These are phyloP conservation scores for Nakazawaea wyomingensis DNA, from an alignment of 805 yeast genomes.

Conservation along the genomic window DNA sequence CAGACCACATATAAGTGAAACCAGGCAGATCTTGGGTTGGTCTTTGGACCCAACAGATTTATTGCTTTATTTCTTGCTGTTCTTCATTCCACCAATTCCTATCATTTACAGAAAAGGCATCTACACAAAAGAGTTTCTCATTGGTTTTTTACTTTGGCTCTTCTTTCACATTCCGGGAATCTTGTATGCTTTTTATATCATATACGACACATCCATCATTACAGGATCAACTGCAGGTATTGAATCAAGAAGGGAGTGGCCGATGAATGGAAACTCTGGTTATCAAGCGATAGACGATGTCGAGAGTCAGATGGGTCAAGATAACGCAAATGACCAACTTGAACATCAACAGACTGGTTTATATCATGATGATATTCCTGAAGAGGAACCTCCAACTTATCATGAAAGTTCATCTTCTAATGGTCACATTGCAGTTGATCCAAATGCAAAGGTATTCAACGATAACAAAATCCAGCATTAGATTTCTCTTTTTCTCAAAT, in stretches of 20 bases:
- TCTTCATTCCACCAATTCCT: constrained; percentile 71
- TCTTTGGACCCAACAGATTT: constrained; percentile 37
- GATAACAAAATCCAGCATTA: constrained; percentile 20
- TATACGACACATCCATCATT: constrained; percentile 24
- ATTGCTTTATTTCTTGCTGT: constrained; percentile 52
- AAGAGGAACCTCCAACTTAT: constrained; percentile 2
- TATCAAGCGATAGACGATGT: constrained; percentile 4
- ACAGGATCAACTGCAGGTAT: constrained; percentile 20
- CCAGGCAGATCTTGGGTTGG: constrained; percentile 13
- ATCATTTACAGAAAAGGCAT: constrained; percentile 62
- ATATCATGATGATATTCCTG: constrained; percentile 13
- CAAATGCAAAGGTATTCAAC: constrained; percentile 14
- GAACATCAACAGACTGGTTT: too few species aligned
- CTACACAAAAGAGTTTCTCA: constrained; percentile 46
- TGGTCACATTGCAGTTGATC: constrained; percentile 14
- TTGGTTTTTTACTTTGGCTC: constrained; percentile 37
- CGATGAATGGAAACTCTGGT: constrained; percentile 5
- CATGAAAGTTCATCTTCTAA: constrained; percentile 18
- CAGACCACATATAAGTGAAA: neutral
- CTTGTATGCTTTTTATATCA: constrained; percentile 44
- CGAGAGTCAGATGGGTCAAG: neutral
- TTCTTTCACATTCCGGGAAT: constrained; percentile 49
- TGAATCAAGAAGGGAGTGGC: constrained; percentile 12
- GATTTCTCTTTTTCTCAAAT: neutral
- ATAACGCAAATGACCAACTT: too few species aligned